A percentile compares a stretch with the other conserved stretches of the same genome.
These are phyloP conservation scores for Phialophora expanda DNA, from an alignment of 2,329 filamentous ascomycete genomes.

Conservation along the genomic window DNA sequence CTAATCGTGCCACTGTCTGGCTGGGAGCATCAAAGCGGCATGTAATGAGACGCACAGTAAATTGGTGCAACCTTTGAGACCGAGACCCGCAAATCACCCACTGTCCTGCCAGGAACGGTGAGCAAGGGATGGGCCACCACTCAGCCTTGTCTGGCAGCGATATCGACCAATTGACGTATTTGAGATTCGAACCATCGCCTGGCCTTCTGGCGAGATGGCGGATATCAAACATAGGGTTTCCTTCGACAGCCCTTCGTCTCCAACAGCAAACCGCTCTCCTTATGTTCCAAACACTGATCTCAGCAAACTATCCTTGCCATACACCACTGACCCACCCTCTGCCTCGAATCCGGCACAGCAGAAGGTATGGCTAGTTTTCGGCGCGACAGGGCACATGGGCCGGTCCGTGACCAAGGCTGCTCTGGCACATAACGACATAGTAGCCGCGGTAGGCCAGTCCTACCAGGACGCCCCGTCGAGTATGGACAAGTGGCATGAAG, in stretches of 20 bases:
- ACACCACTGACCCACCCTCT: slow-evolving; percentile 83
- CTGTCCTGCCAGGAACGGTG: not conserved
- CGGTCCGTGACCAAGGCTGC: slow-evolving; percentile 84
- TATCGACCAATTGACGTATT: not conserved
- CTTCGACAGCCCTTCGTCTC: slow-evolving; percentile 14
- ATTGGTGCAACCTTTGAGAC: not conserved
- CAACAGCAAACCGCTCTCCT: slow-evolving; percentile 18
- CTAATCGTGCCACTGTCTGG: not conserved
- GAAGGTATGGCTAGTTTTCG: slow-evolving; percentile 92
- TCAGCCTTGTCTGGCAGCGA: slow-evolving; percentile 4
- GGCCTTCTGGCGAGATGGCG: slow-evolving; percentile 21
- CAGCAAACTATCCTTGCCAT: slow-evolving; percentile 68
- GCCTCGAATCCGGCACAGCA: slow-evolving; percentile 71
- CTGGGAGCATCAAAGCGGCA: not conserved
- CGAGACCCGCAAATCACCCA: not conserved
- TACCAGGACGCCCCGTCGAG: slow-evolving; percentile 74
- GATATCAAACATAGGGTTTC: slow-evolving; percentile 11
- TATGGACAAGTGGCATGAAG: slow-evolving; percentile 71
- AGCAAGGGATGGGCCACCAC: not conserved
- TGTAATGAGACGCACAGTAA: not conserved
- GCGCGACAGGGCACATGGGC: slow-evolving; percentile 96
- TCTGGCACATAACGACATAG: slow-evolving; percentile 78
- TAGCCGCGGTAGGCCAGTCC: slow-evolving; percentile 82
- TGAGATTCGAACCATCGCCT: not conserved
- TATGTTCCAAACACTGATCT: slow-evolving; percentile 13